Evolutionary conservation across 495 filamentous ascomycete genomes (phyloP).

Genomic region (Xanthoparmelia taractica): DNA sequence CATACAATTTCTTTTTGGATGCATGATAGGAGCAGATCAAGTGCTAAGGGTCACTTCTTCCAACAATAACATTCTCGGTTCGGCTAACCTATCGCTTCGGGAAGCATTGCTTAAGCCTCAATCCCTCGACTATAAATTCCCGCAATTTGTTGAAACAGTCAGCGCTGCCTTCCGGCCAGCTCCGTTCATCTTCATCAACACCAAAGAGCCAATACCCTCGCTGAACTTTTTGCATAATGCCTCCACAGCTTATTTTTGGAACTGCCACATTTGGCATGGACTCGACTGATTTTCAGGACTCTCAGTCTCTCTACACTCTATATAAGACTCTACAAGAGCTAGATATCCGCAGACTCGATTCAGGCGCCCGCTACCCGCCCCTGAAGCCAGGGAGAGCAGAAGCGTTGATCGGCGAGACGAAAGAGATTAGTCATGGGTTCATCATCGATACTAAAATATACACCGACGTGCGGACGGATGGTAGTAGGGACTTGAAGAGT

Average conservation of each 20-base stretch:
- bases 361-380: constrained; percentile 41
- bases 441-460: constrained; percentile 39
- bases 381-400: constrained; percentile 37
- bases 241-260: constrained; percentile 34
- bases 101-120: no score
- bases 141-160: no score
- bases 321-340: constrained; percentile 28
- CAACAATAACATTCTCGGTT: no score
- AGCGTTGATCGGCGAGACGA: constrained; percentile 35
- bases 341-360: constrained; percentile 36
- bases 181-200: no score
- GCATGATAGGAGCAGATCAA: no score
- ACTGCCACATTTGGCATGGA: constrained; percentile 33
- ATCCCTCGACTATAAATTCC: no score
- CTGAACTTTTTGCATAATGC: no score
- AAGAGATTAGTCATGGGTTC: constrained; percentile 29
- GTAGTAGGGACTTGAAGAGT: constrained; percentile 4
- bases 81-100: no score
- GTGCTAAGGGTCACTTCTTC: no score
- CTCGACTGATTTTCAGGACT: constrained; percentile 23
- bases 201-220: no score
- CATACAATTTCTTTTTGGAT: no score
- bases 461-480: constrained; percentile 3
- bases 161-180: no score
- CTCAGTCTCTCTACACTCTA: constrained; percentile 25